A percentile compares a stretch with the other conserved stretches of the same genome.
Evolutionary conservation across 371 early-diverging fungal genomes (phyloP).

Genomic region (Funneliformis caledonium): DNA sequence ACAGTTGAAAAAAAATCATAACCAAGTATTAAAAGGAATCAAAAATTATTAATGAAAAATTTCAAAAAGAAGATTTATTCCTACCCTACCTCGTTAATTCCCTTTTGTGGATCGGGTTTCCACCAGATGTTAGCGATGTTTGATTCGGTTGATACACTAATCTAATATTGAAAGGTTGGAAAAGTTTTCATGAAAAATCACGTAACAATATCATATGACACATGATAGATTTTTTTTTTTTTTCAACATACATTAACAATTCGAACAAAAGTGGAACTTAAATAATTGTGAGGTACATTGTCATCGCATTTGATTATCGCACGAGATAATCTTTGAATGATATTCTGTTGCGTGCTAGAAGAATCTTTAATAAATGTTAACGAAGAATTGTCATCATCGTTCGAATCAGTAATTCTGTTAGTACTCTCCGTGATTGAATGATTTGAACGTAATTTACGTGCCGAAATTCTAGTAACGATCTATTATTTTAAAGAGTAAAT

Average conservation of each 20-base stretch:
- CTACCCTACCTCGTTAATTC: neutral
- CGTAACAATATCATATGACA: neutral
- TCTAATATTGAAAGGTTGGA: neutral
- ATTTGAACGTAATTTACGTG: slow-evolving; percentile 1
- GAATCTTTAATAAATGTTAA: neutral
- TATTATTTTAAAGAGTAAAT: neutral
- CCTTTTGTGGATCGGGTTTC: slow-evolving; percentile 23
- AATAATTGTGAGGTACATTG: slow-evolving; percentile 7
- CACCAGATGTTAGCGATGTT: slow-evolving; percentile 26
- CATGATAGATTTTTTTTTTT: neutral
- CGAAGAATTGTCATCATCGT: neutral
- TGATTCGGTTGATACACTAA: neutral
- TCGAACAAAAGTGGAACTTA: slow-evolving; percentile 2
- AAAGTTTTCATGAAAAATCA: neutral
- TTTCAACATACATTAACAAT: neutral
- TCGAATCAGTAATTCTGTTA: neutral
- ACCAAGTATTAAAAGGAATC: neutral
- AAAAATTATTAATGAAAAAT: neutral
- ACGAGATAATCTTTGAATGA: neutral
- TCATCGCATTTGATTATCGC: slow-evolving; percentile 21
- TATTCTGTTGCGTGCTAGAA: slow-evolving; percentile 10
- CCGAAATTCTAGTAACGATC: neutral
- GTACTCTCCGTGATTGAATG: no score
- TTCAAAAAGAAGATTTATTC: neutral
- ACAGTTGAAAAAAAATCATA: neutral